A percentile compares a stretch with the other conserved stretches of the same genome.
phyloP scores from a whole-genome alignment of 768 basidiomycete genomes.

The Hericium erinaceus region DNA sequence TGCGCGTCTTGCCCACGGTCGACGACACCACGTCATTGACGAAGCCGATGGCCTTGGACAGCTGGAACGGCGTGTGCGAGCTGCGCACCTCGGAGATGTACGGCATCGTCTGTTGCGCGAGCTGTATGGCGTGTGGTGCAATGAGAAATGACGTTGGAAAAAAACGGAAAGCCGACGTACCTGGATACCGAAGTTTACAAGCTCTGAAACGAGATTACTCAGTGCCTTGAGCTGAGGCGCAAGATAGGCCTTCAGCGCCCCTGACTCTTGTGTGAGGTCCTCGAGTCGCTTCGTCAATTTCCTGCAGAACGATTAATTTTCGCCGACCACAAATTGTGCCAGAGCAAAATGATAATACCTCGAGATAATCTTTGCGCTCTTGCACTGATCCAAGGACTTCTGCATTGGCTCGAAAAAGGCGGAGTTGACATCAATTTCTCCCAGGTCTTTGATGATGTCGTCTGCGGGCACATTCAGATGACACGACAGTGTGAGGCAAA shows the following conservation, averaged over 20 bases:
- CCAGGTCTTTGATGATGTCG: conserved; percentile 72
- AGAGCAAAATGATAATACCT: conserved; percentile 33
- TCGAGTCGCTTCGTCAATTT: conserved; percentile 84
- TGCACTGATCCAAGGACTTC: conserved; percentile 72
- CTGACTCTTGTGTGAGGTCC: conserved; percentile 61
- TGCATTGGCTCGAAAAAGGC: conserved; percentile 79
- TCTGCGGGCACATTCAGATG: neutral
- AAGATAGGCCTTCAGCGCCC: conserved; percentile 63
- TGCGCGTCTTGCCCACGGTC: conserved; percentile 59
- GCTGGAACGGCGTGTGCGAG: conserved; percentile 70
- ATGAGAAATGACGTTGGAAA: neutral
- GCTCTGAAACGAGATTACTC: conserved; percentile 65
- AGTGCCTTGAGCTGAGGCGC: conserved; percentile 64
- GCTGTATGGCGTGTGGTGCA: conserved; percentile 31
- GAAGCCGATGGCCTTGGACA: conserved; percentile 59
- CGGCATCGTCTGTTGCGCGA: conserved; percentile 83
- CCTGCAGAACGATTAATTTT: conserved; percentile 29
- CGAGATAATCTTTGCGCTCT: conserved; percentile 70
- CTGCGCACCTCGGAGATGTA: conserved; percentile 76
- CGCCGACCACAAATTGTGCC: neutral
- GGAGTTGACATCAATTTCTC: conserved; percentile 63
- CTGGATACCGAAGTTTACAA: conserved; percentile 87
- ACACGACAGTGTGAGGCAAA: neutral
- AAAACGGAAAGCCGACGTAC: conserved; percentile 31
- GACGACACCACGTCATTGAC: conserved; percentile 66